Conservation (phyloP, 805 yeast genomes). For the Saturnispora quitensis region DNA sequence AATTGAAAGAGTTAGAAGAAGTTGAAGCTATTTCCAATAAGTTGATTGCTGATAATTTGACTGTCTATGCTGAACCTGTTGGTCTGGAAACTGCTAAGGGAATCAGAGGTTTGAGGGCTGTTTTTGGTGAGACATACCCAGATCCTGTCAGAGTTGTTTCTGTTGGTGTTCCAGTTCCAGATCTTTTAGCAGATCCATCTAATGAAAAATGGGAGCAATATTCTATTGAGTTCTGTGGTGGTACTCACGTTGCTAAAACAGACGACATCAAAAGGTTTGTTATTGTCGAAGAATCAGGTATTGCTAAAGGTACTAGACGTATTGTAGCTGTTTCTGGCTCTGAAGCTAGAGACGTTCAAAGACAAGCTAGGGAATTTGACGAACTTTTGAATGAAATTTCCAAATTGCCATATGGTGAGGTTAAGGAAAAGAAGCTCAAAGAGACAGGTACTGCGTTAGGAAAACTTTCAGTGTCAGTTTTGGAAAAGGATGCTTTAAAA, state of each 20-base stretch:
- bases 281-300: conserved; percentile 89
- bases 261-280: conserved; percentile 89
- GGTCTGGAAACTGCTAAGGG: conserved; percentile 60
- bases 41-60: conserved; percentile 58
- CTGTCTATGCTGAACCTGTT: conserved; percentile 80
- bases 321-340: conserved; percentile 93
- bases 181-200: conserved; percentile 59
- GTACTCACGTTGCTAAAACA: conserved; percentile 91
- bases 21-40: conserved; percentile 71
- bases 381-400: conserved; percentile 50
- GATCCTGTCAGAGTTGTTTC: conserved; percentile 98
- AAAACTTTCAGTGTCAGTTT: conserved; percentile 70
- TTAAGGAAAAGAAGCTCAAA: conserved; percentile 75
- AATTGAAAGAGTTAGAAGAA: conserved; percentile 57
- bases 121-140: conserved; percentile 97
- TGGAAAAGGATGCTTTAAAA: conserved; percentile 68
- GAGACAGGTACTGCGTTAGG: conserved; percentile 78
- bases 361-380: conserved; percentile 66
- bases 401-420: conserved; percentile 59
- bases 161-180: conserved; percentile 85
- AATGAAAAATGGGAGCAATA: conserved; percentile 66
- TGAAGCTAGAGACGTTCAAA: conserved; percentile 85
- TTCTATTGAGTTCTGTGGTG: conserved; percentile 97
- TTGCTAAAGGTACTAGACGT: conserved; percentile 98
- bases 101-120: conserved; percentile 88